Evolutionary conservation across 2,329 filamentous ascomycete species (phyloP).

Genomic region (Fusarium sterilihyphosum): DNA sequence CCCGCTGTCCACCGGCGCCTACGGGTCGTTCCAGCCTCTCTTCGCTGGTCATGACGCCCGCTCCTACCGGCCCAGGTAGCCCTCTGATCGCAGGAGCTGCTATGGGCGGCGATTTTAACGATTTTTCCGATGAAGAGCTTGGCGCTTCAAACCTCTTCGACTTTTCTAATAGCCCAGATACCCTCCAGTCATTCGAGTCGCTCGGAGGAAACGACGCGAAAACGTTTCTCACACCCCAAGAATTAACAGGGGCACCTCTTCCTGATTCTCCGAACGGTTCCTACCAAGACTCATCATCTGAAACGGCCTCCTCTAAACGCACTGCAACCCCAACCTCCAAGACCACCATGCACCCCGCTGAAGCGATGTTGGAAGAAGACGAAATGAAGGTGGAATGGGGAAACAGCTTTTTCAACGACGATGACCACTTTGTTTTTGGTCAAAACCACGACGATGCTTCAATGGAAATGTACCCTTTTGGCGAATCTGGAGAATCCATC

Average conservation of each 20-base stretch:
- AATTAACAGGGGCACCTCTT: conserved; percentile 51
- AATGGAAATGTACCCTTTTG: conserved; percentile 47
- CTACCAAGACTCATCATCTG: conserved; percentile 62
- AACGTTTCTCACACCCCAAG: conserved; percentile 47
- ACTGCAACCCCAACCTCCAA: conserved; percentile 58
- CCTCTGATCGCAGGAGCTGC: conserved; percentile 52
- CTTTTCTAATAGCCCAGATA: conserved; percentile 51
- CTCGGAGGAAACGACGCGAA: conserved; percentile 46
- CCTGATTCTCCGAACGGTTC: conserved; percentile 55
- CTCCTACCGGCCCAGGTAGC: conserved; percentile 47
- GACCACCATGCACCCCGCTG: conserved; percentile 52
- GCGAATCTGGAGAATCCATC: conserved; percentile 48
- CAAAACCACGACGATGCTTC: conserved; percentile 39
- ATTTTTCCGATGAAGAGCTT: conserved; percentile 52
- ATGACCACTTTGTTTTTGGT: conserved; percentile 52
- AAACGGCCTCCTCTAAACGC: conserved; percentile 61
- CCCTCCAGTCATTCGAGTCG: conserved; percentile 48
- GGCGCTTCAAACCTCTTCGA: conserved; percentile 48
- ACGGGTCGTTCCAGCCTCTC: conserved; percentile 33
- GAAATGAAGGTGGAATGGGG: conserved; percentile 57
- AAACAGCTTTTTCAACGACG: conserved; percentile 51
- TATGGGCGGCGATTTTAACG: conserved; percentile 51
- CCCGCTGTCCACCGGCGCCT: conserved; percentile 13
- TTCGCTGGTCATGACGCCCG: conserved; percentile 51
- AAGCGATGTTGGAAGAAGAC: conserved; percentile 56